Base-by-base conservation (phyloP, 1,284 basidiomycete species). In the Ganoderma resinaceum region DNA sequence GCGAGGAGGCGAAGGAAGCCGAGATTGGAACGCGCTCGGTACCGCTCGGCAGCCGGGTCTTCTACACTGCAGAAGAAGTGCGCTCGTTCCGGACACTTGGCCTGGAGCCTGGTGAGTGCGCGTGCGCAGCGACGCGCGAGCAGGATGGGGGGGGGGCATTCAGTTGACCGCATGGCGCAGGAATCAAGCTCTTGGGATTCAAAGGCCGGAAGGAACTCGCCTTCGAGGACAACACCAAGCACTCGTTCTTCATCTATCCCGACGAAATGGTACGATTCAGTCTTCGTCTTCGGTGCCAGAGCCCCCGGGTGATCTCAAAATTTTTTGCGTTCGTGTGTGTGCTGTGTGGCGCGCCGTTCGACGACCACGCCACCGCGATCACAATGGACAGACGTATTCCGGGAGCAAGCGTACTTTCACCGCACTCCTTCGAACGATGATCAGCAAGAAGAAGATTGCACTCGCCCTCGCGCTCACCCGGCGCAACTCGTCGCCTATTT, bases 331-430 rank as follows among this genome's bases (percentile, higher is more conserved):
- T 60, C 43, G 16, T 53, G 49, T 26, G 26, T 46, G 43, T n/a
- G 43, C 14, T 14, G 40, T 38, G 31, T 52, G 20, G 16, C 29
- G 53, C 46, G 37, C 38, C 42, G 37, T 58, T 23, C 11, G 18
- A 38, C 49, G 55, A 23, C 64, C 46, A 62, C 31, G 29, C 33
- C 55, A 38, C 33, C 33, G 29, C 33, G 33, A 38, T n/a, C 33
- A n/a, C 33, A 37, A n/a, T 9, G 11, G n/a, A 33, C 72, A 96
- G 93, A 82, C 88, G 42, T 97, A 93, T 79, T 89, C 93, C 11
- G 98, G 98, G 0, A 97, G 95, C 79, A 97, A 92, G 69, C 89
- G 97, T 57, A 94, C 95, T 0, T 99, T 99, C 80, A 89, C 88
- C 7, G 95, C 97, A 0, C 84, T 99, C 9, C 85, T 99, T 46